phyloP scores from a whole-genome alignment of 768 basidiomycete species.

The Leccinum rimulosum region DNA sequence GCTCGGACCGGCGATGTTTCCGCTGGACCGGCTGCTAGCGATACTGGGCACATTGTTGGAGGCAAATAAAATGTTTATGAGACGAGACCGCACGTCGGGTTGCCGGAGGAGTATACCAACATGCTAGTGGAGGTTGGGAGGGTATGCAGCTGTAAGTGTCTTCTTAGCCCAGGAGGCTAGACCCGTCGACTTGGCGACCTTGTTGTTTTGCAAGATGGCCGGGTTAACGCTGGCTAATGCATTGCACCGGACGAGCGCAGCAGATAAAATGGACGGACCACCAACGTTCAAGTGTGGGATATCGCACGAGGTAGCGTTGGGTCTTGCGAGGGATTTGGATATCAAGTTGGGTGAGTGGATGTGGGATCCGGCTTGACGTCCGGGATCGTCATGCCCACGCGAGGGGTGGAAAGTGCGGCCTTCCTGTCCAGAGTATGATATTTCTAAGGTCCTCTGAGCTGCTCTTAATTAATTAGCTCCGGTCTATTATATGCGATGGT shows the following conservation, averaged over 20 bases:
- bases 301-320: slow-evolving; percentile 53
- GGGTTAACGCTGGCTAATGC: slow-evolving; percentile 47
- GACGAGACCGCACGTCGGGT: slow-evolving; percentile 44
- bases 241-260: slow-evolving; percentile 58
- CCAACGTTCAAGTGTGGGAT: slow-evolving; percentile 74
- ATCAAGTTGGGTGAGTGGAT: slow-evolving; percentile 61
- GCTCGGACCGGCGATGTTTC: slow-evolving; percentile 46
- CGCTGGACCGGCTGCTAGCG: slow-evolving; percentile 59
- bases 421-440: too few relatives aligned
- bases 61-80: slow-evolving; percentile 47
- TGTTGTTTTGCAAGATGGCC: slow-evolving; percentile 44
- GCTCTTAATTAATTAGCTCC: too few relatives aligned
- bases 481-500: too few relatives aligned
- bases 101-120: slow-evolving; percentile 72
- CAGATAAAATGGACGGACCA: slow-evolving; percentile 65
- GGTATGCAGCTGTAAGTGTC: slow-evolving; percentile 55
- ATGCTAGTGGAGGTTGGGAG: slow-evolving; percentile 58
- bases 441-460: too few relatives aligned
- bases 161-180: neutral
- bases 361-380: slow-evolving; percentile 53
- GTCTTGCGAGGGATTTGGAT: slow-evolving; percentile 58
- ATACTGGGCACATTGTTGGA: slow-evolving; percentile 76
- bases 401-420: neutral
- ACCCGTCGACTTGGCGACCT: neutral
- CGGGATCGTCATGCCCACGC: neutral